phyloP scores from a whole-genome alignment of 495 filamentous ascomycete genomes.

The Terfezia claveryi region DNA sequence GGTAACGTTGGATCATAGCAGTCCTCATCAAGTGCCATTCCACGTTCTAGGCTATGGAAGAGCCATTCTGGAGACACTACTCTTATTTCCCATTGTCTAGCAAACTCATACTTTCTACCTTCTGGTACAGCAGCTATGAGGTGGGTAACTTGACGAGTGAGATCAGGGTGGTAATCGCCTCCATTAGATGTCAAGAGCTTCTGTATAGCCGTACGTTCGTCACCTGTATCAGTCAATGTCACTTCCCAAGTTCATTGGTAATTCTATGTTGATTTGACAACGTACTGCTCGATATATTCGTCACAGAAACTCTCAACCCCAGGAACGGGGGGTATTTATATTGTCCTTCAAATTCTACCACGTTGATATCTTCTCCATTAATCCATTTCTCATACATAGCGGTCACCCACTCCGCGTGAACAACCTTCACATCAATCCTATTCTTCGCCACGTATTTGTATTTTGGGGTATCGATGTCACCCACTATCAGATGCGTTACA shows the following conservation, averaged over 20 bases:
- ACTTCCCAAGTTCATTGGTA: not conserved
- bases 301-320: constrained; percentile 59
- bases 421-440: constrained; percentile 58
- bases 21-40: constrained; percentile 77
- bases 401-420: constrained; percentile 62
- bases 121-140: constrained; percentile 57
- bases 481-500: constrained; percentile 85
- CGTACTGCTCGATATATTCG: constrained; percentile 72
- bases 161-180: constrained; percentile 60
- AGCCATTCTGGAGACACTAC: constrained; percentile 73
- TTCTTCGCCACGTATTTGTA: constrained; percentile 88
- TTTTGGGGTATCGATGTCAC: constrained; percentile 67
- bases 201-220: constrained; percentile 43
- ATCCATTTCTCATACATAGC: constrained; percentile 68
- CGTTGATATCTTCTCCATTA: constrained; percentile 54
- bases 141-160: constrained; percentile 70
- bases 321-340: constrained; percentile 38
- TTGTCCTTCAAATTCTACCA: constrained; percentile 38
- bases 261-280: constrained; percentile 2
- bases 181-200: constrained; percentile 43
- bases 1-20: constrained; percentile 57
- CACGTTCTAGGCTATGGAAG: constrained; percentile 58
- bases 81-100: constrained; percentile 52
- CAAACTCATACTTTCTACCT: constrained; percentile 75
- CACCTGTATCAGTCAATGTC: constrained; percentile 24